Conservation (phyloP, 768 basidiomycete species). For the Pisolithus orientalis region DNA sequence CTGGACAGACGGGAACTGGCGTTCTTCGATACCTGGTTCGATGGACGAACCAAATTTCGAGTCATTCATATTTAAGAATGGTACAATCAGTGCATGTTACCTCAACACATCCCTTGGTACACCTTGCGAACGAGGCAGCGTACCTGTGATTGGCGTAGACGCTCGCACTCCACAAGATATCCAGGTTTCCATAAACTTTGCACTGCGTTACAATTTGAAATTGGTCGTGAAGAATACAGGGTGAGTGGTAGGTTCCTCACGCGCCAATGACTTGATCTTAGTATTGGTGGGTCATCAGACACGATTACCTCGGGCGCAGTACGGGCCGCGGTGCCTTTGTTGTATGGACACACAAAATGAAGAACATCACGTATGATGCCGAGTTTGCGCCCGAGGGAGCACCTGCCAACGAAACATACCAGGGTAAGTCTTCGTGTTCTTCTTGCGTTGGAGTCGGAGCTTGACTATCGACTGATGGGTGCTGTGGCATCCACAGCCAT, state of each 20-base stretch:
- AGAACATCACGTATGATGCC: no score
- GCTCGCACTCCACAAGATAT: constrained; percentile 13
- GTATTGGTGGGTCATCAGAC: neutral
- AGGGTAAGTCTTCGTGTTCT: neutral
- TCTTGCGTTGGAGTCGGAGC: neutral
- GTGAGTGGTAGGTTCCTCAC: neutral
- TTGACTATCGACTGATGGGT: neutral
- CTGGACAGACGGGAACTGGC: neutral
- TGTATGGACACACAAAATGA: neutral
- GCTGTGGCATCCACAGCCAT: neutral
- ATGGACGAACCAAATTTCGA: constrained; percentile 30
- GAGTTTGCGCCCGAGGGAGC: no score
- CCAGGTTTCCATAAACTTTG: constrained; percentile 17
- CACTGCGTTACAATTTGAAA: constrained; percentile 8
- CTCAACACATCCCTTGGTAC: constrained; percentile 20
- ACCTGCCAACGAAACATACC: neutral
- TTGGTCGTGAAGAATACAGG: constrained; percentile 23
- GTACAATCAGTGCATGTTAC: constrained; percentile 33
- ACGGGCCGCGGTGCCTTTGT: neutral
- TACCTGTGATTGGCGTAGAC: constrained; percentile 11
- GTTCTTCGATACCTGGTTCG: constrained; percentile 32
- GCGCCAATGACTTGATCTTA: no score
- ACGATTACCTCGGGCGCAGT: neutral
- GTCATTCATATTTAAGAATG: constrained; percentile 31
- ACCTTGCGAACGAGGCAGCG: neutral